Evolutionary conservation across 768 basidiomycete species (phyloP).

Genomic region (Lentinula raphanica): DNA sequence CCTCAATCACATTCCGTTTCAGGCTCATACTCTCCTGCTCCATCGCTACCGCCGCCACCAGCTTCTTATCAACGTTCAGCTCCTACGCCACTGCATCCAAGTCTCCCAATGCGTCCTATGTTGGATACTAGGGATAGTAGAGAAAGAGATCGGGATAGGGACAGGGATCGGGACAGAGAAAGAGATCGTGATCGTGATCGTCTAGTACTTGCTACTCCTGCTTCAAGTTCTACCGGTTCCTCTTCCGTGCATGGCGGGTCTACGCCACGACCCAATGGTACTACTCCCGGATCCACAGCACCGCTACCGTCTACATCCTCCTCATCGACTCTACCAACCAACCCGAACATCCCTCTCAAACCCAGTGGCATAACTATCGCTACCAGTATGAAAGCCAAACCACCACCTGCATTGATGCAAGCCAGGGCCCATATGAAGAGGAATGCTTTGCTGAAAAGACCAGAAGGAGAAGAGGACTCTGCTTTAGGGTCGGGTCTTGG

Average conservation of each 20-base stretch:
- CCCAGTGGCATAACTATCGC: neutral
- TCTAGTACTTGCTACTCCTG: neutral
- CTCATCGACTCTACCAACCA: neutral
- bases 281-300: neutral
- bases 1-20: neutral
- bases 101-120: slow-evolving; percentile 3
- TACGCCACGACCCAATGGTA: neutral
- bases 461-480: neutral
- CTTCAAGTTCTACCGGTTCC: neutral
- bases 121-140: slow-evolving; percentile 2
- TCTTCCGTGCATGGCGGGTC: neutral
- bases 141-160: neutral
- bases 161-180: neutral
- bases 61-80: neutral
- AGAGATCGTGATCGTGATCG: neutral
- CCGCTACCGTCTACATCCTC: neutral
- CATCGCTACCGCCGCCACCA: neutral
- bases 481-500: neutral
- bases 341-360: slow-evolving; percentile 2
- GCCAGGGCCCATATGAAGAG: neutral
- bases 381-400: neutral
- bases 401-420: neutral
- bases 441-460: neutral
- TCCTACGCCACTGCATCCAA: neutral
- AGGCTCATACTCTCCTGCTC: neutral